Base-by-base conservation (phyloP, 2,329 filamentous ascomycete genomes). In the Talaromyces piceae region DNA sequence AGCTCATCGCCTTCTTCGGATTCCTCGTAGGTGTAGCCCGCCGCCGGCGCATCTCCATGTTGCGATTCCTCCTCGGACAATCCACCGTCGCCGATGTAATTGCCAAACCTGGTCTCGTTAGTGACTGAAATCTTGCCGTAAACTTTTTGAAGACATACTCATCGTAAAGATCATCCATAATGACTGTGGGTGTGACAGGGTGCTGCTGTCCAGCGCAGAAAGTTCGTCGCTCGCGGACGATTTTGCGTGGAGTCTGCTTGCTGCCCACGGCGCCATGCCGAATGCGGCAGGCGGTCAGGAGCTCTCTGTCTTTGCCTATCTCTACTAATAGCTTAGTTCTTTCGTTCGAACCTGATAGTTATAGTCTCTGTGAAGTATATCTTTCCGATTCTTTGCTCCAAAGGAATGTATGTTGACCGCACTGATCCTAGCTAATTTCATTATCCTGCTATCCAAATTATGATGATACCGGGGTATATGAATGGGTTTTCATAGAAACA, bases 131-230 rank as follows among this genome's bases (percentile, higher is more conserved):
- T n/a, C n/a, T n/a, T n/a, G n/a, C n/a, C n/a, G n/a, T n/a, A n/a
- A n/a, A n/a, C n/a, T n/a, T n/a, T n/a, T n/a, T n/a, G n/a, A n/a
- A n/a, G n/a, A n/a, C 60, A 58, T 75, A 94, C 88, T 97, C 91
- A 75, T 97, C 91, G 70, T 97, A 96, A 62, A 96, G 83, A 72
- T 96, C 91, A 77, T 96, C 91, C 90, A 95, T 93, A 62, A 62
- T 73, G 65, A 23, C 20, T 25, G 13, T n/a, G n/a, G n/a, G n/a
- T 16, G 39, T 43, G 23, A 43, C 20, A 43, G 39, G n/a, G 13
- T 25, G 39, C 39, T 25, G 39, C 39, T 43, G 39, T 25, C 23
- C 39, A 43, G 39, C 39, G 23, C 39, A 43, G 13, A 43, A 23
- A 43, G 7, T 43, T 22, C 23, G 39, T 43, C 20, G 23, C 20